Conservation (phyloP, 139 green algal species). For the Coccomyxa sp. region DNA sequence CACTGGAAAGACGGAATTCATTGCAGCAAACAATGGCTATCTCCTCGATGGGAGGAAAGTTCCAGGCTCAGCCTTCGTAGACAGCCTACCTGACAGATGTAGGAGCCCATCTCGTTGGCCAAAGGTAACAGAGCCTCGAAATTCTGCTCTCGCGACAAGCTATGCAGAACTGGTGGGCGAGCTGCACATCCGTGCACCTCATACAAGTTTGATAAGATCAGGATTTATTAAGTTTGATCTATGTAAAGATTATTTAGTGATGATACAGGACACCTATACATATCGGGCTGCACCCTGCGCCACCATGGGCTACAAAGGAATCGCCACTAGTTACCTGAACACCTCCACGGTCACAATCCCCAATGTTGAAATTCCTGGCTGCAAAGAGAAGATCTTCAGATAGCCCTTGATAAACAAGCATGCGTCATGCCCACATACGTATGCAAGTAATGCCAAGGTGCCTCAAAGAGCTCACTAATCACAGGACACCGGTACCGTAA, state of each 20-base stretch:
- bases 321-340: conserved; percentile 53
- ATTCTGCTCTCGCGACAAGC: background rate
- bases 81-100: too few relatives aligned
- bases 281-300: background rate
- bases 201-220: background rate
- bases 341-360: conserved; percentile 36
- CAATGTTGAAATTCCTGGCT: conserved; percentile 29
- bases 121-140: background rate
- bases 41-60: too few relatives aligned
- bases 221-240: background rate
- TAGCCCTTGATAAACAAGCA: too few relatives aligned
- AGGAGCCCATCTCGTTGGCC: background rate
- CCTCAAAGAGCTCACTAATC: too few relatives aligned
- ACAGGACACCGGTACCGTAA: too few relatives aligned
- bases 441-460: too few relatives aligned
- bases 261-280: background rate
- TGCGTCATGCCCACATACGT: too few relatives aligned
- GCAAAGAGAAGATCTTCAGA: background rate
- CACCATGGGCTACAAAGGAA: conserved; percentile 36
- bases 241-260: background rate
- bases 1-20: conserved; percentile 9
- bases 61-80: too few relatives aligned
- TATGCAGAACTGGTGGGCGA: background rate
- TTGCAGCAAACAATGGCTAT: background rate
- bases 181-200: background rate